Conservation (phyloP, 2,329 filamentous ascomycete genomes). For the Cercospora sesami region DNA sequence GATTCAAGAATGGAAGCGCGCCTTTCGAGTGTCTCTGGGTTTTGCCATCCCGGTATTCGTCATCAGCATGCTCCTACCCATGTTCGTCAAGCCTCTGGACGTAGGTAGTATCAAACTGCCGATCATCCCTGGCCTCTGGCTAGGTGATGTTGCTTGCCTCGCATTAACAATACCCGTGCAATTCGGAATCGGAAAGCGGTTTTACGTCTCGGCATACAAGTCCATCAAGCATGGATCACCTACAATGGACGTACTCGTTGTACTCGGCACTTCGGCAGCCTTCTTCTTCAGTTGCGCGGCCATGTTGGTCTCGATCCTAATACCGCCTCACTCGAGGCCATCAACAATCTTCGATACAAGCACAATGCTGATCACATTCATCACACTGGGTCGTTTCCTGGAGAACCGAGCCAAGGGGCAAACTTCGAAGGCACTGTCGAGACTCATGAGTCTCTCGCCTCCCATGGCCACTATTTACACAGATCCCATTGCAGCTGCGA, state of each 20-base stretch:
- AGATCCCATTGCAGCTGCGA: conserved; percentile 90
- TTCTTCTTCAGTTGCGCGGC: conserved; percentile 92
- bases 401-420: conserved; percentile 96
- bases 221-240: conserved; percentile 86
- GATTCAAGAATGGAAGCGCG: conserved; percentile 85
- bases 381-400: conserved; percentile 83
- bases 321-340: conserved; percentile 75
- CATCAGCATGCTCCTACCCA: conserved; percentile 91
- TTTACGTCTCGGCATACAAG: conserved; percentile 91
- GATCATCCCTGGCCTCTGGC: conserved; percentile 71
- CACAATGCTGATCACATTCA: conserved; percentile 97
- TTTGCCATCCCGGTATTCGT: conserved; percentile 91
- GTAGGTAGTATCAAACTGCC: conserved; percentile 69
- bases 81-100: conserved; percentile 74
- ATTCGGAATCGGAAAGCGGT: conserved; percentile 92
- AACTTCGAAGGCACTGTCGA: conserved; percentile 88
- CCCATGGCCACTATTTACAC: conserved; percentile 97
- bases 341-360: conserved; percentile 95
- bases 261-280: conserved; percentile 88
- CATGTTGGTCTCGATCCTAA: conserved; percentile 77
- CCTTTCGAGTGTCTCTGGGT: conserved; percentile 72
- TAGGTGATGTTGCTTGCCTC: conserved; percentile 84
- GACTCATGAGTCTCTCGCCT: conserved; percentile 91
- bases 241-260: conserved; percentile 96
- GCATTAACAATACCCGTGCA: conserved; percentile 87